phyloP scores from a whole-genome alignment of 495 filamentous ascomycete species.

The Aspergillus ostianus region DNA sequence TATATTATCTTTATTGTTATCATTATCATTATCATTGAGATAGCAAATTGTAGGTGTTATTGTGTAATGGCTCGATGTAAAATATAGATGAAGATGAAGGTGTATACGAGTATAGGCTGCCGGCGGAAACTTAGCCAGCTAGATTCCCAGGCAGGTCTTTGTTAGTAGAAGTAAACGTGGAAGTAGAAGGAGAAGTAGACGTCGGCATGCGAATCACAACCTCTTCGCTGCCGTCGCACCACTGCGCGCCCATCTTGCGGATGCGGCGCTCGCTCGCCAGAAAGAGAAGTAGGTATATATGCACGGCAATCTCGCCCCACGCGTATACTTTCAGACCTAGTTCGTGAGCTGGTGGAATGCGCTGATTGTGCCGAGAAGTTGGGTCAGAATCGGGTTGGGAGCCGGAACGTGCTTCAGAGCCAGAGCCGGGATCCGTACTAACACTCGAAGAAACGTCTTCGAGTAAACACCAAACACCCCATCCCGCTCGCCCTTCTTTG shows the following conservation, averaged over 20 bases:
- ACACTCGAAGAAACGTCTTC: constrained; percentile 26
- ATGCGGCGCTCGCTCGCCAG: constrained; percentile 59
- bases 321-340: constrained; percentile 57
- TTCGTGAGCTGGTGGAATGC: constrained; percentile 3
- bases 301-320: constrained; percentile 61
- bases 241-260: constrained; percentile 49
- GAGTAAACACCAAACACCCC: constrained; percentile 60
- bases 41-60: no score
- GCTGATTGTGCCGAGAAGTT: constrained; percentile 11
- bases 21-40: no score
- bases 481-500: constrained; percentile 57
- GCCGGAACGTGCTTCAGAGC: no score
- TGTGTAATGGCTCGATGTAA: no score
- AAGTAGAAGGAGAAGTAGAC: not conserved
- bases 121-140: not conserved
- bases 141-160: not conserved
- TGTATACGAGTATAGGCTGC: no score
- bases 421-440: not conserved
- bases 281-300: constrained; percentile 65
- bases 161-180: not conserved
- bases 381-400: not conserved
- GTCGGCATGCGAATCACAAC: constrained; percentile 46
- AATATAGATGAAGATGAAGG: no score
- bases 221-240: constrained; percentile 57
- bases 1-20: no score